phyloP scores from a whole-genome alignment of 495 filamentous ascomycete species.

The Neurospora intermedia region DNA sequence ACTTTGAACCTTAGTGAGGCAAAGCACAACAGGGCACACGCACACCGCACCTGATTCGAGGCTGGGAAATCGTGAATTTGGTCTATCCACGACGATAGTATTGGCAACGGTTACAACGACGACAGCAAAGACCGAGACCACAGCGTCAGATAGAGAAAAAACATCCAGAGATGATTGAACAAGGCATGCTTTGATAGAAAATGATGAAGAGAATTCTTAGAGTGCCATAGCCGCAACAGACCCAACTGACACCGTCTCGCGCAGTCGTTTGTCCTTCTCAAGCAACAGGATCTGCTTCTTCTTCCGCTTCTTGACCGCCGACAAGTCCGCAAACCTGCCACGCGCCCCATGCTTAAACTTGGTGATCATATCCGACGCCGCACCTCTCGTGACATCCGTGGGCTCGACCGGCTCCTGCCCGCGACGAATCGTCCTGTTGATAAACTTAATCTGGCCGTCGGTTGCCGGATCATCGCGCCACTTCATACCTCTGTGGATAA shows the following conservation, averaged over 20 bases:
- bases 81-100: neutral
- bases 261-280: slow-evolving; percentile 28
- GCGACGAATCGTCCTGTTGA: slow-evolving; percentile 53
- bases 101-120: neutral
- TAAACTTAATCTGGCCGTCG: slow-evolving; percentile 53
- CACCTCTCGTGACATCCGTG: slow-evolving; percentile 60
- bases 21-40: neutral
- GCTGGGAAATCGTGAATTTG: neutral
- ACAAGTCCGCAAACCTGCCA: slow-evolving; percentile 49
- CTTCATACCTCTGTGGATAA: slow-evolving; percentile 44
- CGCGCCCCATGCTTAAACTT: slow-evolving; percentile 77
- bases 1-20: neutral
- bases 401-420: slow-evolving; percentile 43
- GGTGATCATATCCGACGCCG: slow-evolving; percentile 85
- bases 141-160: neutral
- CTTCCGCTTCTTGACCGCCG: slow-evolving; percentile 37
- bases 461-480: slow-evolving; percentile 66
- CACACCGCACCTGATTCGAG: neutral
- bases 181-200: too few relatives aligned
- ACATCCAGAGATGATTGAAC: neutral
- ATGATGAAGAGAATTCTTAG: neutral
- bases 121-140: neutral
- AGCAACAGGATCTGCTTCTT: slow-evolving; percentile 32
- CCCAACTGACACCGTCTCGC: slow-evolving; percentile 56
- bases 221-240: slow-evolving; percentile 23